These are phyloP conservation scores for Neonectria ditissima DNA, from an alignment of 2,329 filamentous ascomycete genomes.

Conservation along the genomic window DNA sequence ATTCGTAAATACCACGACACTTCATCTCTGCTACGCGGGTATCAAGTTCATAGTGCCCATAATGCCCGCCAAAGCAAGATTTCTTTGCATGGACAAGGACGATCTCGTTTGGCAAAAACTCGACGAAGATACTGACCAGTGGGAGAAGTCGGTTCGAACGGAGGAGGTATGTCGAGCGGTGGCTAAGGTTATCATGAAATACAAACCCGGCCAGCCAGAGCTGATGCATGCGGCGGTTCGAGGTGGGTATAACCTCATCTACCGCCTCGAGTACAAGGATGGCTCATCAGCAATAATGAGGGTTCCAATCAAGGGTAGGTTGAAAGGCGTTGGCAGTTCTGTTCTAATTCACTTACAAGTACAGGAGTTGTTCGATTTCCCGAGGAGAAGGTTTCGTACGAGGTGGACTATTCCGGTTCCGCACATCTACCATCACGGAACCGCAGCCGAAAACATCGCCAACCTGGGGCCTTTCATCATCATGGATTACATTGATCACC, in stretches of 20 bases:
- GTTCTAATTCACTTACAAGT: not conserved
- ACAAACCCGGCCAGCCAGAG: constrained; percentile 38
- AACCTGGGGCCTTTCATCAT: constrained; percentile 53
- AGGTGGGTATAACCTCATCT: constrained; percentile 48
- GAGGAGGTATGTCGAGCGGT: constrained; percentile 35
- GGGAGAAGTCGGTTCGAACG: constrained; percentile 38
- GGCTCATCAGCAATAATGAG: constrained; percentile 48
- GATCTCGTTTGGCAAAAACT: constrained; percentile 46
- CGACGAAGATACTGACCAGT: constrained; percentile 41
- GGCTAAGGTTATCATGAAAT: constrained; percentile 40
- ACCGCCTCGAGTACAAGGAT: constrained; percentile 49
- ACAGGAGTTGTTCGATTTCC: constrained; percentile 43
- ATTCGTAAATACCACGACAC: too few species aligned
- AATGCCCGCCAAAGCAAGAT: not conserved
- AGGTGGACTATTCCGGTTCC: constrained; percentile 53
- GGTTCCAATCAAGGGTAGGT: constrained; percentile 43
- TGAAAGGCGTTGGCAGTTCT: not conserved
- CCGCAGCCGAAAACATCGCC: constrained; percentile 47
- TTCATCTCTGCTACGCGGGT: too few species aligned
- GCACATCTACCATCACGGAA: constrained; percentile 47
- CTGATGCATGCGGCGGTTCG: constrained; percentile 40
- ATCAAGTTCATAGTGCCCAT: not conserved
- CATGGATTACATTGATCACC: constrained; percentile 51
- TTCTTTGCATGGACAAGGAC: constrained; percentile 32
- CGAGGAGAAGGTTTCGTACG: constrained; percentile 51